Conservation (phyloP, 805 yeast species). For the Candida fluviatilis region DNA sequence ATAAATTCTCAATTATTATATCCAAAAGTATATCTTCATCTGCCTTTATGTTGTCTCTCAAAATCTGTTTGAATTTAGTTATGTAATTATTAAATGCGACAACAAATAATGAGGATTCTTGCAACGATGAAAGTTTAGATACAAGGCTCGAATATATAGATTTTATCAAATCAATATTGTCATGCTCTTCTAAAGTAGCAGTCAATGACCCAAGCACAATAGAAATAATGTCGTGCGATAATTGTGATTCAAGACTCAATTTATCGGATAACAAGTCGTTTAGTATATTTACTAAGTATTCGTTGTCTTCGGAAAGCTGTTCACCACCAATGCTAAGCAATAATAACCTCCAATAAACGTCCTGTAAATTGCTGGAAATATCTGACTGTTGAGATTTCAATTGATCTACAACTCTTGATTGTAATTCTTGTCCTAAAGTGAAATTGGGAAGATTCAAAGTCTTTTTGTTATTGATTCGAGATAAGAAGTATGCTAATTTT, state of each 20-base stretch:
- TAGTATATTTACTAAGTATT: conserved; percentile 14
- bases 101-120: conserved; percentile 35
- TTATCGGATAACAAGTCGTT: conserved; percentile 7
- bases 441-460: background rate
- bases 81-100: conserved; percentile 29
- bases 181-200: conserved; percentile 15
- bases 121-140: conserved; percentile 15
- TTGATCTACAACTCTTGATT: conserved; percentile 10
- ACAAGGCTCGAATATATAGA: conserved; percentile 1
- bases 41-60: background rate
- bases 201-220: conserved; percentile 30
- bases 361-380: conserved; percentile 18
- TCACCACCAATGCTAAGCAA: conserved; percentile 35
- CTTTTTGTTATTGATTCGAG: conserved; percentile 6
- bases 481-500: conserved; percentile 26
- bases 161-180: background rate
- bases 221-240: conserved; percentile 38
- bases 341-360: conserved; percentile 50
- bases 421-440: conserved; percentile 18
- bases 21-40: conserved; percentile 11
- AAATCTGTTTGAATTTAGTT: conserved; percentile 4
- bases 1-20: conserved; percentile 28
- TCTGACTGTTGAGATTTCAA: conserved; percentile 6
- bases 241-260: conserved; percentile 6
- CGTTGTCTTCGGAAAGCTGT: conserved; percentile 16